Base-by-base conservation (phyloP, 805 yeast species). In the Ogataea wickerhamii region DNA sequence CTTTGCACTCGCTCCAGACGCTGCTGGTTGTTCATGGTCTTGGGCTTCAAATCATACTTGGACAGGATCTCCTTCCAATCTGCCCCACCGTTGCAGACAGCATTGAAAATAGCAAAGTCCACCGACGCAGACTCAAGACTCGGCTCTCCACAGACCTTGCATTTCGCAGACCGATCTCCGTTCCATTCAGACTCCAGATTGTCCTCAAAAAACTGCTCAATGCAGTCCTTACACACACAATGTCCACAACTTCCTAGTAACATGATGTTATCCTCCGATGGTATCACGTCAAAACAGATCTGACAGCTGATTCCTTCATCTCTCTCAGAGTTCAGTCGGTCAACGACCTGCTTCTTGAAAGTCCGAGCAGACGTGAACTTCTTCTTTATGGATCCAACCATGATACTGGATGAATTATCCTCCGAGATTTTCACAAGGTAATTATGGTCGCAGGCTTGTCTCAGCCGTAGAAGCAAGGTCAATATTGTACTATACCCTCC, bases 381-480 rank as follows among this genome's bases (percentile, higher is more conserved):
- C 22, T 62, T 43, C 41, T 60, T 45, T 61, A 67, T 59, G 38
- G 57, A 57, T 18, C 59, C 51, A 40, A 59, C 47, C 43, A 53
- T 63, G 43, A 60, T 60, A 45, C 62, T 46, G 37, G 70, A 61
- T 47, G 66, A 70, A 60, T 67, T 47, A 14, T 56, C 58, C 32
- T 61, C 61, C 11, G 95, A 89, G 33, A 85, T 69, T 42, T 75
- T 71, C 18, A 85, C 91, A 40, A 89, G 64, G 52, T 74, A 80
- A 27, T 80, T 76, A 56, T 87, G 96, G 53, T 83, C 78, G 54
- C 95, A 84, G 3, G 95, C 89, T 62, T 89, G 96, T 42, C 98
- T 72, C 51, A 89, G 66, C 34, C 96, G 71, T 32, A 89, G 64
- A 35, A 89, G 69, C 48, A 88, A 63, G 0, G 87, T 79, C 47